Evolutionary conservation across 805 yeast species (phyloP).

Genomic region (Barnettozyma populi): DNA sequence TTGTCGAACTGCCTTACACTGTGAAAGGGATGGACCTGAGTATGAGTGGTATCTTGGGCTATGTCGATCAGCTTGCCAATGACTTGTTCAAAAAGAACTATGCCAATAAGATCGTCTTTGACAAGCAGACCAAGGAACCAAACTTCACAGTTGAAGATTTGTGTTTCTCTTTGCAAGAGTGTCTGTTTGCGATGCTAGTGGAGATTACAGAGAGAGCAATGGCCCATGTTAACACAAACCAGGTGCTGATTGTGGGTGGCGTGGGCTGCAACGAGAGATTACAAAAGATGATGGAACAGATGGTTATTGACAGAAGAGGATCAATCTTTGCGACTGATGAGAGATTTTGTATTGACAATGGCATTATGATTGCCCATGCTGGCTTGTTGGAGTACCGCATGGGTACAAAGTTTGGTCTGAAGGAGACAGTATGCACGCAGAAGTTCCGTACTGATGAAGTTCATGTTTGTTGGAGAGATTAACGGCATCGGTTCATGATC

Average conservation of each 20-base stretch:
- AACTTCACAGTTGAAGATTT: slow-evolving; percentile 75
- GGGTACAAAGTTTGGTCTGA: slow-evolving; percentile 57
- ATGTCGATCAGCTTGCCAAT: slow-evolving; percentile 73
- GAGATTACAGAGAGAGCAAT: slow-evolving; percentile 97
- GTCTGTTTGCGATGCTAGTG: slow-evolving; percentile 90
- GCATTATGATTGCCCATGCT: slow-evolving; percentile 98
- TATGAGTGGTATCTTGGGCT: slow-evolving; percentile 92
- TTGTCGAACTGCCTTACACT: slow-evolving; percentile 83
- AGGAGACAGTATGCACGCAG: slow-evolving; percentile 84
- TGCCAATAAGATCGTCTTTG: slow-evolving; percentile 31
- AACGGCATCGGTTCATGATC: neutral
- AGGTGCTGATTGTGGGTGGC: slow-evolving; percentile 94
- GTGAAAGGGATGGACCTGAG: slow-evolving; percentile 98
- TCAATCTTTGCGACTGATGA: slow-evolving; percentile 94
- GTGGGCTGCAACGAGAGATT: slow-evolving; percentile 93
- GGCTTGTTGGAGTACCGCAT: slow-evolving; percentile 81
- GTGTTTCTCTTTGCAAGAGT: slow-evolving; percentile 90
- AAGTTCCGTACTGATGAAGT: slow-evolving; percentile 95
- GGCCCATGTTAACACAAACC: slow-evolving; percentile 91
- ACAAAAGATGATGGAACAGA: slow-evolving; percentile 94
- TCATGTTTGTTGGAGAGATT: slow-evolving; percentile 80
- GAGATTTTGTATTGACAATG: slow-evolving; percentile 94
- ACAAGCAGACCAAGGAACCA: slow-evolving; percentile 36
- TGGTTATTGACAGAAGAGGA: slow-evolving; percentile 89
- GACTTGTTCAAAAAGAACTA: slow-evolving; percentile 50